Base-by-base conservation (phyloP, 1,284 basidiomycete species). In the Macrocystidia cucumis region DNA sequence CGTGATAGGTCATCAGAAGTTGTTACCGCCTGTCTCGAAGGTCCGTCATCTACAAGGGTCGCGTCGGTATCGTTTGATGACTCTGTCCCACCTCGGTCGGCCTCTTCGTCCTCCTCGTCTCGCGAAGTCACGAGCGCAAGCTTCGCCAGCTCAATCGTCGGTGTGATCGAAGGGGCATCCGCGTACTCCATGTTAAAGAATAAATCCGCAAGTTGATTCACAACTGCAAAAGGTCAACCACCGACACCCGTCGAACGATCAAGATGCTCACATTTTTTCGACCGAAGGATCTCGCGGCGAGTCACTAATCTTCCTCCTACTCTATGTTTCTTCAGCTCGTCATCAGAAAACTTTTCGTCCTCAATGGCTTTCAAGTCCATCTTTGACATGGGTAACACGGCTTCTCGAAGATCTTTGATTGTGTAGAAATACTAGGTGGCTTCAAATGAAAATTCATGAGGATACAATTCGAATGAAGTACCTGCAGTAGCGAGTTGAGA, bases 371-470 rank as follows among this genome's bases (percentile, higher is more conserved):
- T 78, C 29, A 68, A 42, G 23, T 73, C 73, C 20, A 69, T 55
- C 38, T 73, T 68, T 14, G 69, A 69, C 59, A 83, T 69, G 2
- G 74, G 70, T 17, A 72, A 60, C 11, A 95, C 76, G 5, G 83
- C 78, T 7, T 82, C 79, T 25, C 91, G 75, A 18, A 96, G 68
- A 31, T 91, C 86, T 50, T 76, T 83, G 57, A 96, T 89, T n/a
- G 91, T 92, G 56, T 91, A 95, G 55, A 96, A 92, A 57, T 96
- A 96, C 78, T 93, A 56, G n/a, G n/a, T n/a, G n/a, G n/a, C n/a
- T n/a, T n/a, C n/a, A n/a, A n/a, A n/a, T 5, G 39, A 20, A 29
- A 42, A 42, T 23, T 16, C 20, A 28, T 28, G 14, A 9, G 11
- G 8, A 35, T 14, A 32, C 12, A 5, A 36, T 35, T 12, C 29